Evolutionary conservation across 225 moss, liverwort and hornwort genomes (phyloP), one percentile per base, ranked within the genome.

Genomic region (Polytrichum commune): DNA sequence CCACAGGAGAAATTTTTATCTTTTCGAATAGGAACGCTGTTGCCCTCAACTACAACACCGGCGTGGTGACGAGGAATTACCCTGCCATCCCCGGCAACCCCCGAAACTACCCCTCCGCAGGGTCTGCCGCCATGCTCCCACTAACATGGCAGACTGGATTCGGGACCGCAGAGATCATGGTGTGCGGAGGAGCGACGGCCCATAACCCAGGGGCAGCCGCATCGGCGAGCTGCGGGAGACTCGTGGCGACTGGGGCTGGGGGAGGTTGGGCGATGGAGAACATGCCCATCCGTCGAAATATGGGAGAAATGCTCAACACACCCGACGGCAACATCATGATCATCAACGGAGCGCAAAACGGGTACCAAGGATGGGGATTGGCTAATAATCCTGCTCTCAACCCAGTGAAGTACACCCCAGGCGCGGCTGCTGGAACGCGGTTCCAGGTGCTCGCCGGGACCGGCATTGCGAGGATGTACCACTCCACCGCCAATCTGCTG

Each of bases 331-430:
- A 71, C 27, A 78, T 81, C 25, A 57, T 83, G 8, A 77, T 89
- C 18, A 83, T 95, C 66, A 95, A 95, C 25, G 95, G 95, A 7
- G 93, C 86, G 9, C 75, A 81, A 66, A 82, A 73, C 1, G 89
- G 89, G 16, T 58, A 65, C 22, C 89, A 85, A 65, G 89, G 89
- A 20, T 89, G 73, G 56, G 60, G 68, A 6, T 70, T 80, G 33
- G 88, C 68, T 0, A 73, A 72, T 22, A 8, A 80, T 10, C 88
- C 88, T 1, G 76, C 74, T 19, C 62, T 85, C 27, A 85, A 24
- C 69, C 88, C 88, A 53, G 77, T 85, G 23, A 18, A 18, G 18
- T 63, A 73, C 27, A 28, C 24, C 16, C n/a, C 72, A 13, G 25
- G 54, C 18, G 53, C 10, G 2, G 68, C 68, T 18, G 38, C n/a